Percentiles rank a stretch among this genome's conserved stretches.
phyloP scores from a whole-genome alignment of 371 early-diverging fungal species.

The Zancudomyces culisetae region DNA sequence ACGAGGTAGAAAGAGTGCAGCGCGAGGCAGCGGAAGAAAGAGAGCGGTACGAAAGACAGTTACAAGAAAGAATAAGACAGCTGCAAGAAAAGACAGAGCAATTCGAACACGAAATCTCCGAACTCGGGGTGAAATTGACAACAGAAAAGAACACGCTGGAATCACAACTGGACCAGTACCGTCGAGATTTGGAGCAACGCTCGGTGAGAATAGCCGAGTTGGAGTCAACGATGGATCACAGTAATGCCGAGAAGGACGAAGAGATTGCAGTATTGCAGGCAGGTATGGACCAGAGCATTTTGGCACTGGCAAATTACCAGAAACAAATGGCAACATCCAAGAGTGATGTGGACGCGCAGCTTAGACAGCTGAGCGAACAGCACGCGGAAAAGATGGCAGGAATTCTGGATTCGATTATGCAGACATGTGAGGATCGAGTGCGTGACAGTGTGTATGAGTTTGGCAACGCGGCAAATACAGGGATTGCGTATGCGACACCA shows the following conservation, averaged over 20 bases:
- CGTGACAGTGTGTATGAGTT: conserved; percentile 73
- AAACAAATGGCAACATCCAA: conserved; percentile 29
- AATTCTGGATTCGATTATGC: conserved; percentile 74
- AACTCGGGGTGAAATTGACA: conserved; percentile 53
- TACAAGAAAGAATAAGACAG: conserved; percentile 49
- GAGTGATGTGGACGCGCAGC: conserved; percentile 37
- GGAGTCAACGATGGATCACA: conserved; percentile 44
- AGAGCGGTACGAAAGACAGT: conserved; percentile 51
- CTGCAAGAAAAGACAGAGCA: conserved; percentile 52
- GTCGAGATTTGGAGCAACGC: conserved; percentile 38
- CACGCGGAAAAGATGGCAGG: conserved; percentile 55
- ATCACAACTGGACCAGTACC: conserved; percentile 12
- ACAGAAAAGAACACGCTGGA: conserved; percentile 64
- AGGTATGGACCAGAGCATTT: conserved; percentile 86
- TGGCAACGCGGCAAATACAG: conserved; percentile 54
- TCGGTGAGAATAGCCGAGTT: conserved; percentile 50
- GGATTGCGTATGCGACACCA: conserved; percentile 75
- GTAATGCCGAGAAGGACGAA: conserved; percentile 52
- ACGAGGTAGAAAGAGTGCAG: conserved; percentile 43
- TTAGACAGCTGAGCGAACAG: conserved; percentile 38
- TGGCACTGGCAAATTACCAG: conserved; percentile 61
- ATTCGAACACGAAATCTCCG: conserved; percentile 66
- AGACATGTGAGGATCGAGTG: conserved; percentile 65
- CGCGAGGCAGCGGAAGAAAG: conserved; percentile 63
- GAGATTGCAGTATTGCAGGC: conserved; percentile 76